A percentile compares a stretch with the other conserved stretches of the same genome.
These are phyloP conservation scores for Graphilbum fragrans DNA, from an alignment of 2,329 filamentous ascomycete genomes.

Conservation along the genomic window DNA sequence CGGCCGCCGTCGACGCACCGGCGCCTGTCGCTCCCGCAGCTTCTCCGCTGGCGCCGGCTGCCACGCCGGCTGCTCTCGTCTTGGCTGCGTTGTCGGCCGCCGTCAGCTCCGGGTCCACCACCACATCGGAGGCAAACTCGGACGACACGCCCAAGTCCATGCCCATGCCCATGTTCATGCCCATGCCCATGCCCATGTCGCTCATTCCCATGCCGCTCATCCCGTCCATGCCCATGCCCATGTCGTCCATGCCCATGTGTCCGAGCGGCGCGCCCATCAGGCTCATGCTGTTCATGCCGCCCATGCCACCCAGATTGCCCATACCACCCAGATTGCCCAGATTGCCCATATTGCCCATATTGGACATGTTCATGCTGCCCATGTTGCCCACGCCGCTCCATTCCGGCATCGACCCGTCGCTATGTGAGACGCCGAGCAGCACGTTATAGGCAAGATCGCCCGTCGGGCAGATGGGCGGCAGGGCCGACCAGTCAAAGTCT, in stretches of 20 bases:
- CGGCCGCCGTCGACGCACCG: too few species aligned
- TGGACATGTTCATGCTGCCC: too few species aligned
- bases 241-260: not conserved
- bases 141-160: not conserved
- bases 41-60: not conserved
- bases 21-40: not conserved
- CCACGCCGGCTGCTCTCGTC: not conserved
- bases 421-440: slow-evolving; percentile 28
- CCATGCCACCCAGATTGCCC: slow-evolving; percentile 6
- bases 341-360: slow-evolving; percentile 1
- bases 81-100: not conserved
- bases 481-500: slow-evolving; percentile 34
- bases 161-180: not conserved
- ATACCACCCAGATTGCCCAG: not conserved
- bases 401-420: slow-evolving; percentile 10
- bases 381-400: slow-evolving; percentile 9
- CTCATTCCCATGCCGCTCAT: too few species aligned
- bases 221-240: not conserved
- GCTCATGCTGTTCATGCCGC: not conserved
- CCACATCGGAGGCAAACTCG: not conserved
- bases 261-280: too few species aligned
- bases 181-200: not conserved
- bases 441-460: slow-evolving; percentile 46
- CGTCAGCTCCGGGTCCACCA: not conserved
- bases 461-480: slow-evolving; percentile 44